phyloP scores from a whole-genome alignment of 2,329 filamentous ascomycete species.

The Podosphaera leucotricha region DNA sequence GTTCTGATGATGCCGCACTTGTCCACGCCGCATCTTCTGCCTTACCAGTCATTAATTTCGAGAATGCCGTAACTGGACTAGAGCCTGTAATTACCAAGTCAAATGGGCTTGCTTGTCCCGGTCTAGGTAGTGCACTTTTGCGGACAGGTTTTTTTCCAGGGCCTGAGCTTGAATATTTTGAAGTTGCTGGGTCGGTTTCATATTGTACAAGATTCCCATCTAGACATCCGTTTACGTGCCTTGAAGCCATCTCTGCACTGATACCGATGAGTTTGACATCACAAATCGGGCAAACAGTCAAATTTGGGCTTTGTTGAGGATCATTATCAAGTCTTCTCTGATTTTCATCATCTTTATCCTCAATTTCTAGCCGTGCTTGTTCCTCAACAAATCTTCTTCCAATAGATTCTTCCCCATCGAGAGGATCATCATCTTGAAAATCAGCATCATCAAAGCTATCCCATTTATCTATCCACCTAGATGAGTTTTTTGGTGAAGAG shows the following conservation, averaged over 20 bases:
- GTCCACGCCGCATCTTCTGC: constrained; percentile 83
- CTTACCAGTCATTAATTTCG: constrained; percentile 78
- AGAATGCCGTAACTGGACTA: constrained; percentile 49
- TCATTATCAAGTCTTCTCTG: constrained; percentile 8
- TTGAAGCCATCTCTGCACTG: constrained; percentile 41
- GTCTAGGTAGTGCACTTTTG: constrained; percentile 41
- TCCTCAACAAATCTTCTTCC: constrained; percentile 53
- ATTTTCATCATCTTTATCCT: constrained; percentile 21
- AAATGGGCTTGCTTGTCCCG: constrained; percentile 64
- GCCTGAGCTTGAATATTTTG: too few species aligned
- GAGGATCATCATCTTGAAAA: constrained; percentile 16
- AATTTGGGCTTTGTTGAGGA: constrained; percentile 4
- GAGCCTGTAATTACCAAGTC: constrained; percentile 21
- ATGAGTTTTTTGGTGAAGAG: too few species aligned
- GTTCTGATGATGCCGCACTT: constrained; percentile 57
- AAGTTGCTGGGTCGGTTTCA: too few species aligned
- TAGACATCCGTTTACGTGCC: constrained; percentile 82
- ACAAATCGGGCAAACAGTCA: constrained; percentile 51
- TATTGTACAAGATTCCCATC: constrained; percentile 62
- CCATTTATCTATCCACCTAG: constrained; percentile 21
- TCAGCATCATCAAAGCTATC: constrained; percentile 34
- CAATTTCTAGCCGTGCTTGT: constrained; percentile 41
- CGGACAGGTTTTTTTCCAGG: constrained; percentile 30
- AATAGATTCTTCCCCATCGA: constrained; percentile 36
- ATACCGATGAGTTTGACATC: constrained; percentile 35